These are phyloP conservation scores for Xerocomellus intermedius DNA, from an alignment of 768 basidiomycete species.

Conservation along the genomic window DNA sequence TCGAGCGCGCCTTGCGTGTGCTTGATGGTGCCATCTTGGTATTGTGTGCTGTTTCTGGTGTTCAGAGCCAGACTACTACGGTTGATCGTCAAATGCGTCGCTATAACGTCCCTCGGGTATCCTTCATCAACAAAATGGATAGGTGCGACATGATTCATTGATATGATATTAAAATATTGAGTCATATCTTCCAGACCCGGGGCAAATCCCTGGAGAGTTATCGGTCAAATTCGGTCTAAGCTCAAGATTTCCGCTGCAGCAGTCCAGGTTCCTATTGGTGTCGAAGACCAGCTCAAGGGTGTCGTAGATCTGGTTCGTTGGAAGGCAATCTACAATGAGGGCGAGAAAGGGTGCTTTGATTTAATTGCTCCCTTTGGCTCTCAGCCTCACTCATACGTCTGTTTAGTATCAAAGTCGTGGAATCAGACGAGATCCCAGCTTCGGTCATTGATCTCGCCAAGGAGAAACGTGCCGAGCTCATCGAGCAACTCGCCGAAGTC, in stretches of 20 bases:
- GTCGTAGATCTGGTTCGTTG: constrained; percentile 93
- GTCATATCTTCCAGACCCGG: constrained; percentile 61
- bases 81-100: constrained; percentile 99
- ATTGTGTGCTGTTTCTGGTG: constrained; percentile 95
- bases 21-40: constrained; percentile 96
- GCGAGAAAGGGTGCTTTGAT: constrained; percentile 81
- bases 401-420: constrained; percentile 67
- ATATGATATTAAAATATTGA: not conserved
- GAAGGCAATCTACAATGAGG: constrained; percentile 94
- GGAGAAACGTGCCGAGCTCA: constrained; percentile 84
- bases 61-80: constrained; percentile 97
- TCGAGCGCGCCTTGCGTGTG: constrained; percentile 93
- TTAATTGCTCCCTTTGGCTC: not conserved
- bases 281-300: constrained; percentile 82
- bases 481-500: constrained; percentile 94
- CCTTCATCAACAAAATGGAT: constrained; percentile 99
- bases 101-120: constrained; percentile 92
- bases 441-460: constrained; percentile 70
- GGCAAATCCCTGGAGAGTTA: constrained; percentile 95
- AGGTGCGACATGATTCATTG: constrained; percentile 43
- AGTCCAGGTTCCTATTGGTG: constrained; percentile 93
- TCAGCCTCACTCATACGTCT: constrained; percentile 1
- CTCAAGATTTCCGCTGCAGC: constrained; percentile 91
- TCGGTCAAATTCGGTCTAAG: constrained; percentile 88
- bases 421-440: constrained; percentile 85